Evolutionary conservation across 169 alveolate genomes (phyloP), one percentile per base, ranked within the genome.

Genomic region (Cryptosporidium tyzzeri): DNA sequence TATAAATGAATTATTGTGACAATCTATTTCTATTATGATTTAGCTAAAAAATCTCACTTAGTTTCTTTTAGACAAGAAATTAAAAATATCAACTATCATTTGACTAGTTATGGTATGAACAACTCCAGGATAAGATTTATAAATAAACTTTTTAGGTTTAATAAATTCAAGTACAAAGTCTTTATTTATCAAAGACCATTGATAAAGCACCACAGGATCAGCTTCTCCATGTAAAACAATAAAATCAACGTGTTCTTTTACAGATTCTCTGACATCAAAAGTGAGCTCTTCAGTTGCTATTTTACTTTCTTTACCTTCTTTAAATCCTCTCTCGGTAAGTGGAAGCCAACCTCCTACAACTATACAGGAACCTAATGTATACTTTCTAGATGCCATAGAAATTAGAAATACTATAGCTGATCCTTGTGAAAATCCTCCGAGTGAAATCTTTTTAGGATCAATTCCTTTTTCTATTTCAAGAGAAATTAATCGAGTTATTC

Each of bases 281-380:
- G 31, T 44, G 21, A 80, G 23, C 23, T 65, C 55, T 1, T 80
- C 75, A 4, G 65, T 39, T 21, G 65, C 31, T 62, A 80, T 62
- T 35, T 61, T 29, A 37, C 73, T 65, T 14, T 80, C 80, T 55
- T 80, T 80, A 8, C 75, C 75, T 29, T 37, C 23, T n/a, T 26
- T 48, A 26, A 80, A 80, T 51, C 86, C 86, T 26, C 59, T 80
- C 16, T 80, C 75, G 3, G 62, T 67, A 14, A 80, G 70, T 16
- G 89, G 89, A 16, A 80, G 75, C 89, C 89, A 80, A 16, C 89
- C 89, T 44, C 80, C 74, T 12, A 80, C 89, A 2, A 80, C 89
- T 7, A 80, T 58, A 44, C 89, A 80, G 41, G 62, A 45, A 1
- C 89, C 89, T 4, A 80, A 41, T 6, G 89, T 80, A 45, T 37